Conservation (phyloP, 106 monocot genomes). For the Dendrobium huoshanense region DNA sequence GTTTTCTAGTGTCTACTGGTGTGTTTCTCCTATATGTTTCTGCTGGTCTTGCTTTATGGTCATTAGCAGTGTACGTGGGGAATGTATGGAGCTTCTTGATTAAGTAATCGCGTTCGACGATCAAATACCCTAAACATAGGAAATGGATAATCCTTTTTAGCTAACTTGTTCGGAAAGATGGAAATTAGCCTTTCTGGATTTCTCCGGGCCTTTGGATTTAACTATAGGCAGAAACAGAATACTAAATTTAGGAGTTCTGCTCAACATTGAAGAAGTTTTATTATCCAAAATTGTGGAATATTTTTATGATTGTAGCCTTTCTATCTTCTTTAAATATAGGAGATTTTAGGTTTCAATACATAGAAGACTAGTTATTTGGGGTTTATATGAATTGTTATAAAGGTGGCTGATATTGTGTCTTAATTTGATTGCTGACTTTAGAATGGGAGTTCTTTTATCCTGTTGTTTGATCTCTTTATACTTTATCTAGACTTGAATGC, state of each 20-base stretch:
- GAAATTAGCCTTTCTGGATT: background rate
- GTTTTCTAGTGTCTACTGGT: constrained; percentile 47
- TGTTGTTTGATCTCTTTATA: too few species aligned
- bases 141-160: background rate
- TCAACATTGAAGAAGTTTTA: background rate
- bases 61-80: constrained; percentile 71
- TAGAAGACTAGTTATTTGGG: too few species aligned
- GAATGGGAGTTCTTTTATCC: too few species aligned
- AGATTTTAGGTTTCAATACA: too few species aligned
- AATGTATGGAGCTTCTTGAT: constrained; percentile 82
- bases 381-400: too few species aligned
- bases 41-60: constrained; percentile 71
- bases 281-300: too few species aligned
- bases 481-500: too few species aligned
- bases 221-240: background rate
- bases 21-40: constrained; percentile 72
- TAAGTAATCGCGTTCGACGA: constrained; percentile 20
- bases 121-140: background rate
- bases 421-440: too few species aligned
- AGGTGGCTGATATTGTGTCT: too few species aligned
- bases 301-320: too few species aligned
- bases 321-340: too few species aligned
- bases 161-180: background rate
- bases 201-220: too few species aligned
- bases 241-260: background rate